Base-by-base conservation (phyloP, 1,139 yeast genomes). In the Geotrichum citri-aurantii region DNA sequence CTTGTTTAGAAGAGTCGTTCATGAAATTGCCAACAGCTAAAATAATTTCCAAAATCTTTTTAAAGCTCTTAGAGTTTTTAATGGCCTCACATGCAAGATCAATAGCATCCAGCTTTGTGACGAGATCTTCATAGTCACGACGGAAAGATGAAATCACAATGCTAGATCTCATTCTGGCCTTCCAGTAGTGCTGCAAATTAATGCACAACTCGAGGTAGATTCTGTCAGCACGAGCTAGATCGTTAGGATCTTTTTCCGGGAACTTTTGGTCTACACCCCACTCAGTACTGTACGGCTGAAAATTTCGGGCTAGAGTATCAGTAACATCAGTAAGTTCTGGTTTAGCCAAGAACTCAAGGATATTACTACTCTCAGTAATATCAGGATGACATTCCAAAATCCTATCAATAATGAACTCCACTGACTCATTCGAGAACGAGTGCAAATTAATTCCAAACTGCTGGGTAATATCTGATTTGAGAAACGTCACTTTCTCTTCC, bases 371-470 rank as follows among this genome's bases (percentile, higher is more conserved):
- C 44, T 79, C 80, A 52, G 89, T 64, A 19, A 92, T 81, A 10
- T 87, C 93, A 17, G 75, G 75, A 60, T 87, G 87, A 73, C 99
- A 93, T 31, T 76, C 78, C 55, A 93, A 75, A 0, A 93, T 84
- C 69, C 85, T 86, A 12, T 64, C 55, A 2, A 90, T 83, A 52
- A 93, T 78, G 40, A 81, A 85, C 8, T 80, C 83, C 19, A 86
- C 95, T 1, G 83, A 69, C 57, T 81, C 68, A 62, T 76, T 77
- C 2, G 89, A 81, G 74, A 85, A 89, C 79, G 86, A 81, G 69
- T 93, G 98, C 59, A 93, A 76, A 67, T 93, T 91, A 68, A 93
- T 93, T 49, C 96, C 98, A 75, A 93, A 90, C 66, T 89, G 96
- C 69, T 86, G 95, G 1, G 95, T 88, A 62, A 91, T 73, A 66